Evolutionary conservation across 257 asterid genomes (phyloP).

Genomic region (Lycium barbarum): DNA sequence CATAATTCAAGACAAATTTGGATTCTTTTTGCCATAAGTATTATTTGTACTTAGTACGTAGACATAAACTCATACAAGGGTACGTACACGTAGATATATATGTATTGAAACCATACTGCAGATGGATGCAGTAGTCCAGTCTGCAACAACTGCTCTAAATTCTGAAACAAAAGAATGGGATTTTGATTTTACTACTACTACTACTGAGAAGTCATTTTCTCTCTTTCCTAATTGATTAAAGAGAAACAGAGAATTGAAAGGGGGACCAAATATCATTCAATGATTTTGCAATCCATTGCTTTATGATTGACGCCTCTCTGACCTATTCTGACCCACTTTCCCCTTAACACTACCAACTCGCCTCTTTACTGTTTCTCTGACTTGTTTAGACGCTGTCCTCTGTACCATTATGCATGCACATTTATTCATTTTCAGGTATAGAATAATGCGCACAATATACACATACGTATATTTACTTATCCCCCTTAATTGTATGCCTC

Average conservation of each 20-base stretch:
- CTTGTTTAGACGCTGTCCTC: constrained; percentile 32
- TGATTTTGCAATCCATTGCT: constrained; percentile 62
- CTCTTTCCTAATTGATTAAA: constrained; percentile 16
- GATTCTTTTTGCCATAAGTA: too few species aligned
- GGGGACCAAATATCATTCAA: constrained; percentile 52
- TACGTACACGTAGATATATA: not conserved
- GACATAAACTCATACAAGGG: not conserved
- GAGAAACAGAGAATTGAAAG: not conserved
- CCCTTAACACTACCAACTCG: constrained; percentile 21
- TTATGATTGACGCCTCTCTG: constrained; percentile 58
- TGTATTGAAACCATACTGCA: constrained; percentile 26
- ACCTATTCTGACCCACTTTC: constrained; percentile 44
- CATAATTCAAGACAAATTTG: too few species aligned
- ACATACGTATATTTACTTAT: not conserved
- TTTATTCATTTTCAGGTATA: constrained; percentile 29
- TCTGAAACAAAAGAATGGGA: constrained; percentile 32
- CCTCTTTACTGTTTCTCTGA: constrained; percentile 32
- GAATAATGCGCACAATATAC: not conserved
- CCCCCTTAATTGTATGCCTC: not conserved
- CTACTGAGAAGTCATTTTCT: not conserved
- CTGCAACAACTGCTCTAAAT: constrained; percentile 12
- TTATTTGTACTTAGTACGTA: too few species aligned
- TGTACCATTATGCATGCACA: constrained; percentile 22
- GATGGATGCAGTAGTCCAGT: constrained; percentile 16
- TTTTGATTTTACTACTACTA: not conserved